Evolutionary conservation across 1,284 basidiomycete species (phyloP), one percentile per base, ranked within the genome.

Genomic region (Ganoderma meredithae): DNA sequence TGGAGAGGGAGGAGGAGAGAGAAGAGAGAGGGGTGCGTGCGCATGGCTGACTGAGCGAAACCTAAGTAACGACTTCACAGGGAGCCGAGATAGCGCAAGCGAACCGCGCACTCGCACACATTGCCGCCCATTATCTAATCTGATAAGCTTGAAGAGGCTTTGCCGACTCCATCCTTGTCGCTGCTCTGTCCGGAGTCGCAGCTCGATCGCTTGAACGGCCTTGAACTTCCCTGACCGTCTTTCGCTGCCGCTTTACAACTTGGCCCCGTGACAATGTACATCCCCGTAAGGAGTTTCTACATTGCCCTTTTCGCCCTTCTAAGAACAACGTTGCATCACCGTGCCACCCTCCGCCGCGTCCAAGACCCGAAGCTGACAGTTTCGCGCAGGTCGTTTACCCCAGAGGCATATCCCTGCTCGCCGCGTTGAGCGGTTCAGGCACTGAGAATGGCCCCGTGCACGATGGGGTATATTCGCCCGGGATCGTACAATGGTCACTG

Each of bases 11-110:
- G 66, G 31, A 44, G 36, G 55, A 33, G 31, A 43, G 59, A 41
- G 56, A 31, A 41, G 33, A 27, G 44, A 56, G 36, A 44, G 47
- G 53, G 39, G 25, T 27, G 55, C 66, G 62, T 61, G 66, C 41
- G 36, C 62, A 61, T 61, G 27, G 66, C 66, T 68, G 66, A 68
- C 62, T 44, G 66, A 68, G 59, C 65, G 9, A 31, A 55, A 10
- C 15, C n/a, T 25, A 49, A 25, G 22, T 15, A 31, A 31, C 27
- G 27, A 39, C 19, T 25, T 36, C 31, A 17, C 17, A 25, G 15
- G 15, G 15, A 33, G 39, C 8, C 47, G 33, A 9, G 55, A 58
- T 58, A 58, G 33, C 33, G 55, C 55, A 58, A 39, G 15, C 55
- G 33, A 39, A 17, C 36, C 9, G 22, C 15, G 22, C 15, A 22